These are phyloP conservation scores for Phytophthora pseudosyringae DNA, from an alignment of 352 stramenopile species.

Conservation along the genomic window DNA sequence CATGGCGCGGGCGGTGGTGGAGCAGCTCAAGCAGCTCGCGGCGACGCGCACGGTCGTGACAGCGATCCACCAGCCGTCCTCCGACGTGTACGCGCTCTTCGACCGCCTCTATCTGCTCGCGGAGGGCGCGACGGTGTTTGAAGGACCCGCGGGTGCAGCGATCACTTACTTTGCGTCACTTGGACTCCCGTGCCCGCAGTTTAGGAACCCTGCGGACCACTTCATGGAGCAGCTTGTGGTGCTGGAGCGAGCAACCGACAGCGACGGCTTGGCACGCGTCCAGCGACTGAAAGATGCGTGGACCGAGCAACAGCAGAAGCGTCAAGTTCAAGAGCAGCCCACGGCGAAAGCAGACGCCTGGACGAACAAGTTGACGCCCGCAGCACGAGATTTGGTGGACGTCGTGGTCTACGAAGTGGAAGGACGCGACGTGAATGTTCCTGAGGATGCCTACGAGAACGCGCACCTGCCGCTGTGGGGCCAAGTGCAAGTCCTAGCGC, in stretches of 20 bases:
- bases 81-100: constrained; percentile 49
- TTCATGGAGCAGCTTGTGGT: constrained; percentile 61
- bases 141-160: constrained; percentile 36
- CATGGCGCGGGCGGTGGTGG: constrained; percentile 53
- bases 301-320: constrained; percentile 17
- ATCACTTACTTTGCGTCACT: constrained; percentile 43
- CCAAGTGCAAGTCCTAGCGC: constrained; percentile 42
- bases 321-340: background rate
- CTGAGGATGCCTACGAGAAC: constrained; percentile 16
- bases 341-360: constrained; percentile 1
- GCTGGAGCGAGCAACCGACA: constrained; percentile 41
- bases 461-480: constrained; percentile 25
- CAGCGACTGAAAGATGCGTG: constrained; percentile 40
- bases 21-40: constrained; percentile 64
- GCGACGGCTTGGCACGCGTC: constrained; percentile 33
- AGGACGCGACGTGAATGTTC: constrained; percentile 13
- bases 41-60: constrained; percentile 78
- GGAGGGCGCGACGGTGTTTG: constrained; percentile 43
- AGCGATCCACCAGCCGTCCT: constrained; percentile 87
- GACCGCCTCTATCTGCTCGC: constrained; percentile 47
- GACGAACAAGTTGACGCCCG: constrained; percentile 1
- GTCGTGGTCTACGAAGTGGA: constrained; percentile 38
- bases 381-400: constrained; percentile 9
- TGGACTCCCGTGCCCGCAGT: constrained; percentile 43
- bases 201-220: constrained; percentile 53